These are phyloP conservation scores for Aspergillus tubingensis DNA, from an alignment of 2,329 filamentous ascomycete species.

Conservation along the genomic window DNA sequence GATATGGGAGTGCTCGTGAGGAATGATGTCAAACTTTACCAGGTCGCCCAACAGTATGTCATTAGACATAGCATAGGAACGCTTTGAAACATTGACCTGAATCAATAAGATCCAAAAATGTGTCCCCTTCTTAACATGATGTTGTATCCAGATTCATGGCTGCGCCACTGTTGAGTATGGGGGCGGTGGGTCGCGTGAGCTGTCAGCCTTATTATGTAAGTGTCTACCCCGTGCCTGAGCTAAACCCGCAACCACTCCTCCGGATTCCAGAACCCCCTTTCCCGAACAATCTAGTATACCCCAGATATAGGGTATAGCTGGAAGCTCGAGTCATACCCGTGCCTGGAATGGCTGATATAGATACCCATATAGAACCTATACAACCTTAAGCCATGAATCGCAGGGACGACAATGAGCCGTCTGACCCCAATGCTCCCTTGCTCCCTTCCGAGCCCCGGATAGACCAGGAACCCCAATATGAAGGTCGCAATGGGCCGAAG, in stretches of 20 bases:
- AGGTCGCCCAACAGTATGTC: no score
- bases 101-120: slow-evolving; percentile 59
- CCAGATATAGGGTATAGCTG: neutral
- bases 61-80: no score
- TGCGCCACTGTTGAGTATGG: neutral
- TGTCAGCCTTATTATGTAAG: slow-evolving; percentile 3
- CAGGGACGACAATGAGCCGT: slow-evolving; percentile 25
- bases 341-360: neutral
- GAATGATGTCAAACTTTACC: no score
- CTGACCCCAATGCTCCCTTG: slow-evolving; percentile 33
- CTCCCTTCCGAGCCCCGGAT: slow-evolving; percentile 25
- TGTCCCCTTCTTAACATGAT: neutral
- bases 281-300: neutral
- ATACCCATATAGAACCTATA: slow-evolving; percentile 14
- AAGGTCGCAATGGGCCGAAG: slow-evolving; percentile 16
- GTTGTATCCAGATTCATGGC: neutral
- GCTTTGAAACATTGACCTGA: slow-evolving; percentile 37
- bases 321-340: neutral
- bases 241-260: slow-evolving; percentile 5
- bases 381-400: slow-evolving; percentile 27
- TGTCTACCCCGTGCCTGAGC: neutral
- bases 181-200: slow-evolving; percentile 24
- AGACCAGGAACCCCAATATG: slow-evolving; percentile 5
- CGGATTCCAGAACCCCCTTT: neutral
- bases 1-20: no score